Base-by-base conservation (phyloP, 306 rosid genomes). In the Aeschynomene evenia region DNA sequence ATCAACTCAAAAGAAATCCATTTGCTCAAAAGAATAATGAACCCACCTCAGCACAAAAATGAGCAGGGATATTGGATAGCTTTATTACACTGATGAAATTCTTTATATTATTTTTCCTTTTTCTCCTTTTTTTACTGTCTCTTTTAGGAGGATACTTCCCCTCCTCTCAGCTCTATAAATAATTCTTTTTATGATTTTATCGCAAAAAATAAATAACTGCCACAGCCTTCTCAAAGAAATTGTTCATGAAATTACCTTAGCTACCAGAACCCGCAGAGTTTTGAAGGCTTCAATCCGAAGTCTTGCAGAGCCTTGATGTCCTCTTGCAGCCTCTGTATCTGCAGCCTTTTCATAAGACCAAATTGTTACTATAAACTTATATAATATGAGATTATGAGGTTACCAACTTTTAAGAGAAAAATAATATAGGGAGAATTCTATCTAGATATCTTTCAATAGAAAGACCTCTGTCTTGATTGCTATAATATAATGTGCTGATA, bases 271-370 rank as follows among this genome's bases (percentile, higher is more conserved):
- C 37, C 98, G 86, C 23, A 90, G 55, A 52, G 89, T 83, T 76
- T 79, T 70, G 80, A 94, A 90, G 71, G 96, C 90, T 81, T 87
- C 96, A 74, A 81, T 72, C 62, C 97, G 91, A 53, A 88, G 79
- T 76, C 82, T 84, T 78, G 89, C 80, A 76, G 94, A 90, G 54
- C 98, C 98, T 43, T 21, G 81, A 72, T 94, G 98, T 79, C 98
- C 98, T 82, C 82, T 84, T 49, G 82, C 76, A 51, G 86, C 97
- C 89, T 94, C 98, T 42, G 75, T 81, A 63, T 90, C 97, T 72
- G 98, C 98, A 81, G 73, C 91, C 98, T 94, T 82, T 71, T 48
- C 71, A 82, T 22, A 67, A 77, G 67, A 75, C 26, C 70, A 83
- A 36, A 68, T 34, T 43, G 63, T 58, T 59, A 72, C 55, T 69